phyloP scores from a whole-genome alignment of 148 eudicot species.

The Rhododendron kiyosumense region DNA sequence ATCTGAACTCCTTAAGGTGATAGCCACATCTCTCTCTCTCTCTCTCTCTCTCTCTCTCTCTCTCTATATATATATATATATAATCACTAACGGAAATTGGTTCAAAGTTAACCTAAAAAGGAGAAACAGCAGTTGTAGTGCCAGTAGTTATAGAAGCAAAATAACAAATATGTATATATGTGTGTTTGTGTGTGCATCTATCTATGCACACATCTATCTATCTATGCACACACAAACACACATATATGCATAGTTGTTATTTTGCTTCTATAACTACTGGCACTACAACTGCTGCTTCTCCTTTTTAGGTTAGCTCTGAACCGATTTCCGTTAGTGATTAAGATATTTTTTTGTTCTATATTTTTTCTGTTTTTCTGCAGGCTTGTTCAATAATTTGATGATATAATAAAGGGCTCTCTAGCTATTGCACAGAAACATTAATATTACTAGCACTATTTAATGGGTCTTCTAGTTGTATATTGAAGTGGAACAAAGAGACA shows the following conservation, averaged over 20 bases:
- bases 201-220: too few species aligned
- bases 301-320: not conserved
- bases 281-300: not conserved
- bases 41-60: not conserved
- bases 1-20: slow-evolving; percentile 48
- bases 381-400: not conserved
- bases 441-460: not conserved
- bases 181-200: too few species aligned
- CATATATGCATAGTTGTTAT: not conserved
- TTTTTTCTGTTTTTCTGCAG: too few species aligned
- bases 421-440: not conserved
- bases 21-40: not conserved
- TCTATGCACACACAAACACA: not conserved
- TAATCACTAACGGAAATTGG: too few species aligned
- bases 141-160: too few species aligned
- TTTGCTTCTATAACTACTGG: not conserved
- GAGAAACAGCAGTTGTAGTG: too few species aligned
- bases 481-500: not conserved
- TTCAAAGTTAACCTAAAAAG: too few species aligned
- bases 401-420: not conserved
- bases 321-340: not conserved
- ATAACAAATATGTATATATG: too few species aligned
- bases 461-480: not conserved
- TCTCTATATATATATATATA: too few species aligned
- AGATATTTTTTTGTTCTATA: not conserved